Conservation (phyloP, 352 stramenopile genomes). For the Detonula confervacea region DNA sequence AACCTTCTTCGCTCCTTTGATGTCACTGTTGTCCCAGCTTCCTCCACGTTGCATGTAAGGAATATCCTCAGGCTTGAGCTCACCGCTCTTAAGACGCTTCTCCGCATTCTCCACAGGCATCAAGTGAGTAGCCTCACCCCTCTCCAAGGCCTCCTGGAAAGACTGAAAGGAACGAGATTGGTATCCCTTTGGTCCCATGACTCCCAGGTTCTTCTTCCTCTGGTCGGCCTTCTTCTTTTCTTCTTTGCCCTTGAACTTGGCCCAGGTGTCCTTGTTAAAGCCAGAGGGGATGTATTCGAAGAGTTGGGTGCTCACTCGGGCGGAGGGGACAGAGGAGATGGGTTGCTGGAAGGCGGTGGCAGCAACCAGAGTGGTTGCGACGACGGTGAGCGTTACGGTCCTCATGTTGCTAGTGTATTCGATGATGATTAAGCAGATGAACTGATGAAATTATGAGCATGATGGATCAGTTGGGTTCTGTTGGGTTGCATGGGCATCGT, state of each 20-base stretch:
- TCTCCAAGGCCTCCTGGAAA: slow-evolving; percentile 81
- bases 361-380: slow-evolving; percentile 24
- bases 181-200: slow-evolving; percentile 75
- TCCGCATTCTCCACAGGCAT: slow-evolving; percentile 77
- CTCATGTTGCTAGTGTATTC: slow-evolving; percentile 25
- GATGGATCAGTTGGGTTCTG: too few relatives aligned
- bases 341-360: slow-evolving; percentile 41
- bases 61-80: slow-evolving; percentile 81
- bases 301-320: slow-evolving; percentile 29
- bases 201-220: slow-evolving; percentile 75
- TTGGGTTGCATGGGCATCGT: too few relatives aligned
- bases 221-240: slow-evolving; percentile 70
- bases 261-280: slow-evolving; percentile 79
- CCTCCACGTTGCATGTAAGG: slow-evolving; percentile 81
- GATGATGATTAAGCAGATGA: too few relatives aligned
- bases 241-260: slow-evolving; percentile 82
- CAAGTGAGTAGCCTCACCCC: slow-evolving; percentile 74
- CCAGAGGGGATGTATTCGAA: slow-evolving; percentile 81
- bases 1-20: slow-evolving; percentile 76
- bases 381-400: slow-evolving; percentile 33
- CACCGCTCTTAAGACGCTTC: slow-evolving; percentile 59
- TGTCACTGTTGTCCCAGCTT: slow-evolving; percentile 80
- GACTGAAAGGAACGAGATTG: slow-evolving; percentile 77
- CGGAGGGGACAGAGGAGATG: neutral
- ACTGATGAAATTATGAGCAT: too few relatives aligned